Base-by-base conservation (phyloP, 306 rosid genomes). In the Begonia loranthoides region DNA sequence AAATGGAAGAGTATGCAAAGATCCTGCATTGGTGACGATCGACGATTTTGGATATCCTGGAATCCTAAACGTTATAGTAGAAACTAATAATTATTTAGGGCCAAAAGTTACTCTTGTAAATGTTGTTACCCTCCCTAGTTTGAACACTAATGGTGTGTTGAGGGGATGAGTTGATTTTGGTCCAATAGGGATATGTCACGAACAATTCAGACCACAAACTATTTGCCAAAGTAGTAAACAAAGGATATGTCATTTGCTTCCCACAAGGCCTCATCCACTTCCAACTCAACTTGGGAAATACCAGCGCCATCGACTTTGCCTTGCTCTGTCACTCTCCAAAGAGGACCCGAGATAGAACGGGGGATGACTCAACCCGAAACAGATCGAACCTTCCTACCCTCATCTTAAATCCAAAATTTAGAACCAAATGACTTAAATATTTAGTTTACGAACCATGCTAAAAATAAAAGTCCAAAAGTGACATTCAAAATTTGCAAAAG, bases 251-350 rank as follows among this genome's bases (percentile, higher is more conserved):
- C 10, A 49, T 59, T 19, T 54, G 38, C 12, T 59, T 59, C 17
- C 64, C 64, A 4, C 3, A 49, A 13, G 64, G 64, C 19, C 55
- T 59, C 13, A 59, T 59, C 50, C 64, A 59, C 55, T 59, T 59
- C 9, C 64, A 59, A 3, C 38, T 49, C 28, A 59, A 49, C 4
- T n/a, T 50, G 2, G 64, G 56, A 0, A 54, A 47, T 13, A 19
- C 49, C 0, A 19, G n/a, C 0, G 64, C 64, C 0, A 45, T 59
- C 50, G 64, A 49, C 2, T 59, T 59, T 39, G 56, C 64, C 40
- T 48, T 40, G 36, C 36, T 28, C 36, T n/a, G n/a, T n/a, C n/a
- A n/a, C n/a, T n/a, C n/a, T n/a, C n/a, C n/a, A n/a, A n/a, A n/a
- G n/a, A n/a, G n/a, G n/a, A n/a, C n/a, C n/a, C n/a, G n/a, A n/a